Base-by-base conservation (phyloP, 2,329 filamentous ascomycete species). In the Dactylonectria macrodidyma region DNA sequence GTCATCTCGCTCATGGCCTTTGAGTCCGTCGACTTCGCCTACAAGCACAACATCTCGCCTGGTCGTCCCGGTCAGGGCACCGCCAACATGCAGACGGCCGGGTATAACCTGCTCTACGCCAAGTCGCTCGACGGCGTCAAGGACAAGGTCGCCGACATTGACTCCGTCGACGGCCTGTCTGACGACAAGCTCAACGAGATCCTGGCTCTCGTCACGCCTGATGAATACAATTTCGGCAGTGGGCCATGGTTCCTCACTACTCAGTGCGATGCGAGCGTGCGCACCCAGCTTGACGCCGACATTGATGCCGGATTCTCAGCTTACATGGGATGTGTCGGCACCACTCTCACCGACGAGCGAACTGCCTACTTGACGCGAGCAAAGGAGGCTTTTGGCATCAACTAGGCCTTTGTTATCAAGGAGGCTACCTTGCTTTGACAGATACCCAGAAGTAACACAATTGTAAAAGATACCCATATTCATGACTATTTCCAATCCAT, bases 31-130 rank as follows among this genome's bases (percentile, higher is more conserved):
- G 86, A 91, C 69, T 93, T 95, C 82, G 85, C 88, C 75, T 95
- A 89, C 86, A 93, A 91, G 80, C 87, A 85, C 79, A 94, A 95
- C 81, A 83, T 90, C 73, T 71, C 60, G 38, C 82, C 83, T 70
- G 87, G 85, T n/a, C 76, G 81, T 0, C 85, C 91, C 0, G 93
- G 93, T 9, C 92, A 95, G 78, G 93, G 93, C 26, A 95, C 93
- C 2, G 83, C 82, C 68, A 88, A 88, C 78, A 86, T 88, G 85
- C 86, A 88, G 75, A 80, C 80, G 79, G 69, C 79, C 38, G 48
- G 62, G 2, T 87, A 69, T 79, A 88, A 87, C 75, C 68, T 83
- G 2, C 2, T 79, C 67, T 89, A 88, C 75, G 87, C 86, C n/a
- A 73, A 80, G 62, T 79, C 76, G 10, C 77, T 89, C 59, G 71